These are phyloP conservation scores for Mycosarcoma maydis DNA, from an alignment of 1,284 basidiomycete genomes.

Conservation along the genomic window DNA sequence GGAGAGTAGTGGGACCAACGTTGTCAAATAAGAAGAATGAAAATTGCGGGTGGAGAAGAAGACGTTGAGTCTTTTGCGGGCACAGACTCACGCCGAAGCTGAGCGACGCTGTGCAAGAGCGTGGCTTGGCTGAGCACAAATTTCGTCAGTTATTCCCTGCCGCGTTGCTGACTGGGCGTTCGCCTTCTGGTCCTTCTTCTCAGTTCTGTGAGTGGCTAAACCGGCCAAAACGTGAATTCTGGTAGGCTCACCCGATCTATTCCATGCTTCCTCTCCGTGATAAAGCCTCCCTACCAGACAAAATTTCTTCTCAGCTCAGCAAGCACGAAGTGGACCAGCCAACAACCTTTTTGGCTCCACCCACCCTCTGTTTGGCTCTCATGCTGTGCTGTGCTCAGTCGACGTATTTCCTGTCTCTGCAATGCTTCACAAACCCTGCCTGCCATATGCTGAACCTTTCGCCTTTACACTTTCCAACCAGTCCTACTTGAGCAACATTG, in stretches of 20 bases:
- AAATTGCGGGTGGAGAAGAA: slow-evolving; percentile 34
- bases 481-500: no score
- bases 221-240: no score
- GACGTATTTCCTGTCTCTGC: no score
- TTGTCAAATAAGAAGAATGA: slow-evolving; percentile 24
- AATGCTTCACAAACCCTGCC: no score
- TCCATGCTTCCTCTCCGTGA: background rate
- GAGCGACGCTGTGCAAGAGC: background rate
- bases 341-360: background rate
- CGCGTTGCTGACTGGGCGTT: background rate
- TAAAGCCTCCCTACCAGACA: background rate
- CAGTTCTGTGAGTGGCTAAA: background rate
- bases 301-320: slow-evolving; percentile 26
- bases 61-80: background rate
- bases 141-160: background rate
- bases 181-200: background rate
- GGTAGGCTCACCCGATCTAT: background rate
- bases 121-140: background rate
- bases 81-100: background rate
- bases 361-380: background rate
- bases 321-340: slow-evolving; percentile 4
- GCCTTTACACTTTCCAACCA: no score
- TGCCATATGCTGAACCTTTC: no score
- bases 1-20: background rate
- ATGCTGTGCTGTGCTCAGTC: no score